Evolutionary conservation across 2,329 filamentous ascomycete genomes (phyloP).

Genomic region (Raffaelea deltoideospora): DNA sequence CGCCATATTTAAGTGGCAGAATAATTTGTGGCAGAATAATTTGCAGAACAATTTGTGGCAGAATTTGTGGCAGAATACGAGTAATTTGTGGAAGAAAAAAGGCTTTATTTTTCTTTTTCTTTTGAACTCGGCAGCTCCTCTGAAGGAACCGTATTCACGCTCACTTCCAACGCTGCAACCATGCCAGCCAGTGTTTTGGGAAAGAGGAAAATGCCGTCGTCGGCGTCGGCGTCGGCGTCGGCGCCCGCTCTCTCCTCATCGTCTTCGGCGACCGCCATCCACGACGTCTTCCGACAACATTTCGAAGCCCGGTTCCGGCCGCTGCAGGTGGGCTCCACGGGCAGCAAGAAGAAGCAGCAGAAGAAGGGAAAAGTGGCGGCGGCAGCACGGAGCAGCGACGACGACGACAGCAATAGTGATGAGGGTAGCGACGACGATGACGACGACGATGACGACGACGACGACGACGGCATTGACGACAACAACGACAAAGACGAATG

Average conservation of each 20-base stretch:
- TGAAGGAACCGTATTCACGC: too few relatives aligned
- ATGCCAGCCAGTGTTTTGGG: conserved; percentile 32
- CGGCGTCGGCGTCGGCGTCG: conserved; percentile 8
- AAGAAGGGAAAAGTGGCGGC: too few relatives aligned
- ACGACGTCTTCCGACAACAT: conserved; percentile 65
- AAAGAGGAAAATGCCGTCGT: conserved; percentile 28
- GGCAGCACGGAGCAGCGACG: conserved; percentile 11
- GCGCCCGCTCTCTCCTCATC: conserved; percentile 2
- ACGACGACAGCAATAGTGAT: conserved; percentile 7
- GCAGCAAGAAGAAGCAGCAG: conserved; percentile 1
- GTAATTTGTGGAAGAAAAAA: too few relatives aligned
- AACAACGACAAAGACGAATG: conserved; percentile 15
- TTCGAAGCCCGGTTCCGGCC: conserved; percentile 85
- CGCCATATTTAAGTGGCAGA: too few relatives aligned
- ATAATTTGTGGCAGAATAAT: too few relatives aligned
- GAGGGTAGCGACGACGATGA: conserved; percentile 21
- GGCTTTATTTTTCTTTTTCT: too few relatives aligned
- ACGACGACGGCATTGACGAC: conserved; percentile 21
- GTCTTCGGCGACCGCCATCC: conserved; percentile 42
- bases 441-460: conserved; percentile 12
- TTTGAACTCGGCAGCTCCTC: too few relatives aligned
- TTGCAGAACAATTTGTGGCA: too few relatives aligned
- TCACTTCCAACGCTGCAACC: neutral
- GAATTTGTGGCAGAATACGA: too few relatives aligned
- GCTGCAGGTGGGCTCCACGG: conserved; percentile 29